These are phyloP conservation scores for Musa acuminata DNA, from an alignment of 176 grass and related monocot genomes.

Conservation along the genomic window DNA sequence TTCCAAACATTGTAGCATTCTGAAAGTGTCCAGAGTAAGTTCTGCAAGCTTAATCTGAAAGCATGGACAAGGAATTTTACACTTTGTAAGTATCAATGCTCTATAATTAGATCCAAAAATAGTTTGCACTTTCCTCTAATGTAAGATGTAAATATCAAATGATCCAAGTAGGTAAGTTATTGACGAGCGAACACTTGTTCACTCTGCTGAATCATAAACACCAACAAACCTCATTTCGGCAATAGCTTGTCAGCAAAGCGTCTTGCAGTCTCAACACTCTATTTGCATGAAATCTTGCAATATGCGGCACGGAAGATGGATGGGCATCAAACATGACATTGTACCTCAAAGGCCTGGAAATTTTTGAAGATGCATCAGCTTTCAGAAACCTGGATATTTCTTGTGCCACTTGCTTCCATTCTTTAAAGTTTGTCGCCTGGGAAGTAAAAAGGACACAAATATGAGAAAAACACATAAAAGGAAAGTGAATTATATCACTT, in stretches of 20 bases:
- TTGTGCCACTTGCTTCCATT: slow-evolving; percentile 89
- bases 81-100: neutral
- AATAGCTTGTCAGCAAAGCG: slow-evolving; percentile 85
- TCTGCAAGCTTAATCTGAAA: slow-evolving; percentile 89
- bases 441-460: slow-evolving; percentile 15
- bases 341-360: slow-evolving; percentile 70
- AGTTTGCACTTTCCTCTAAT: too few species aligned
- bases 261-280: slow-evolving; percentile 72
- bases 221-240: slow-evolving; percentile 58
- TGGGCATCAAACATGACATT: slow-evolving; percentile 66
- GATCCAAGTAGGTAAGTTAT: neutral
- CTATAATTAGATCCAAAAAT: neutral
- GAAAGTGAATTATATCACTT: neutral
- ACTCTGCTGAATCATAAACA: neutral
- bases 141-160: neutral
- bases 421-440: slow-evolving; percentile 92
- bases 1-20: slow-evolving; percentile 92
- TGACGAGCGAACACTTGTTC: neutral
- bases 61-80: neutral
- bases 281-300: slow-evolving; percentile 77
- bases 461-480: neutral
- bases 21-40: slow-evolving; percentile 82
- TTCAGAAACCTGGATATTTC: slow-evolving; percentile 83
- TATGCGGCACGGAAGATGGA: slow-evolving; percentile 52
- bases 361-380: slow-evolving; percentile 62